Evolutionary conservation across 805 yeast genomes (phyloP).

Genomic region (Grigorovia jiainica): DNA sequence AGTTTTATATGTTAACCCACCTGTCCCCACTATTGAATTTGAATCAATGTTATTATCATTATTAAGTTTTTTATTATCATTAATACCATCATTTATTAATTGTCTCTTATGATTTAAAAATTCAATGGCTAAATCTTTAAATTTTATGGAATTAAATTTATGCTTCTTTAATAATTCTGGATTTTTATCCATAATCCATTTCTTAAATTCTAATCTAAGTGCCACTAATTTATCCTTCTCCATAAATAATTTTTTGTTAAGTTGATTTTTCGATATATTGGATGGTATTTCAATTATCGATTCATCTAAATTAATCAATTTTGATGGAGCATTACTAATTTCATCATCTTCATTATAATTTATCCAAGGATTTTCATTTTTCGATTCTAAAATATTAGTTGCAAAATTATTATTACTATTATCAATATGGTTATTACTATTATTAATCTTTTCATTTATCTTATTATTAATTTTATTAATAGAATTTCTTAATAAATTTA

Average conservation of each 20-base stretch:
- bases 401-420: neutral
- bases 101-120: constrained; percentile 27
- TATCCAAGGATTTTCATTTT: neutral
- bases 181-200: constrained; percentile 43
- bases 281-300: too few species aligned
- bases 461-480: constrained; percentile 1
- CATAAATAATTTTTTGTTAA: too few species aligned
- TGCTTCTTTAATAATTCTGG: constrained; percentile 33
- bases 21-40: constrained; percentile 61
- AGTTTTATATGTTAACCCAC: constrained; percentile 63
- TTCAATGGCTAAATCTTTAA: constrained; percentile 32
- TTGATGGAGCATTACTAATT: neutral
- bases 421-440: too few species aligned
- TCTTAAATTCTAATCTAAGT: constrained; percentile 40
- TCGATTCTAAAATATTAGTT: constrained; percentile 1
- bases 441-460: too few species aligned
- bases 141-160: constrained; percentile 24
- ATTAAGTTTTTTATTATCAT: neutral
- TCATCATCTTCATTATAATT: constrained; percentile 3
- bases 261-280: too few species aligned
- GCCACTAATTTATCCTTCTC: constrained; percentile 5
- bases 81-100: neutral
- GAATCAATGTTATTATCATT: constrained; percentile 9
- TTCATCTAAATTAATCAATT: too few species aligned
- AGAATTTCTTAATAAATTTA: neutral